Evolutionary conservation across 2,329 filamentous ascomycete genomes (phyloP).

Genomic region (Neophaeococcomyces mojaviensis): DNA sequence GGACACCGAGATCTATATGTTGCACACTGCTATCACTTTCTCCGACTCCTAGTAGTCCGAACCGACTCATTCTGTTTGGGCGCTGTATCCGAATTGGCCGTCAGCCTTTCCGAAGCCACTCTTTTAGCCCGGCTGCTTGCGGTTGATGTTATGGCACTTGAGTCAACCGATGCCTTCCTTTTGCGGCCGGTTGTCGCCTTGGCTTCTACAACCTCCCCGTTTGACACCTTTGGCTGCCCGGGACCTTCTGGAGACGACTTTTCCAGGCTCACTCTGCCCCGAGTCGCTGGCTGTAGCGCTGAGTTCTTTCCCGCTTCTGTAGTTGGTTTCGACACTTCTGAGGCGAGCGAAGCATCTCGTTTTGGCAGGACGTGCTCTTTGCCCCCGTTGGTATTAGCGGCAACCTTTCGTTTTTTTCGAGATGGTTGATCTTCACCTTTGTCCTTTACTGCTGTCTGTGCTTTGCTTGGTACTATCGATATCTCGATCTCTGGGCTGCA

Average conservation of each 20-base stretch:
- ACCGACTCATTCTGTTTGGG: neutral
- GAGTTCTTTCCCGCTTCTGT: neutral
- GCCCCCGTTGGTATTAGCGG: neutral
- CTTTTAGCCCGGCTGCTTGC: constrained; percentile 17
- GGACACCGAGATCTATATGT: neutral
- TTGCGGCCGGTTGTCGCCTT: constrained; percentile 8
- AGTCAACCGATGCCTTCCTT: constrained; percentile 14
- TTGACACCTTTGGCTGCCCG: neutral
- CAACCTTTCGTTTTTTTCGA: constrained; percentile 3
- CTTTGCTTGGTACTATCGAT: neutral
- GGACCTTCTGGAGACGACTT: neutral
- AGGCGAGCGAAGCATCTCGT: constrained; percentile 5
- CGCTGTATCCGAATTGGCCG: neutral
- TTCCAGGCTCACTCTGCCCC: neutral
- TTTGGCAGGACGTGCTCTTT: neutral
- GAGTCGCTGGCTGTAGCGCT: neutral
- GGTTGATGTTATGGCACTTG: constrained; percentile 11
- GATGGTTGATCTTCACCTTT: neutral
- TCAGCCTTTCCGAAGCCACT: constrained; percentile 11
- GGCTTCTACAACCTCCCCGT: neutral
- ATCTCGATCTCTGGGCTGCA: neutral
- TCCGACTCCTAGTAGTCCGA: constrained; percentile 8
- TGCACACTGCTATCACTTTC: constrained; percentile 1
- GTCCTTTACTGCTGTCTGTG: neutral
- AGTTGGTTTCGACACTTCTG: neutral